Percentiles rank a stretch among this genome's conserved stretches.
Conservation (phyloP, 129 eudicot genomes). For the Flaveria robusta region DNA sequence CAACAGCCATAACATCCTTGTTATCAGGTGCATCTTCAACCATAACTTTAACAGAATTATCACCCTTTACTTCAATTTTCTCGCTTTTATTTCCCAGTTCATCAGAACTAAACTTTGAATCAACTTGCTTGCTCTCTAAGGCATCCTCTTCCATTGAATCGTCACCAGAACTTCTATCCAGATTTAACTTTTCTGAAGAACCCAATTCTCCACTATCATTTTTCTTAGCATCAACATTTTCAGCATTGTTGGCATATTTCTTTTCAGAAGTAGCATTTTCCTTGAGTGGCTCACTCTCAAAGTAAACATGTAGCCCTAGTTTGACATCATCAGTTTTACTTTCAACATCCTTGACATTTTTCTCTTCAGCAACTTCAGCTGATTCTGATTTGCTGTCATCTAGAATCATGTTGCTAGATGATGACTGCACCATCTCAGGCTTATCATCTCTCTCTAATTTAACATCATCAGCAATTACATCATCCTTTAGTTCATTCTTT, state of each 20-base stretch:
- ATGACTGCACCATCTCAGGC: slow-evolving; percentile 60
- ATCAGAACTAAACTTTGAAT: slow-evolving; percentile 43
- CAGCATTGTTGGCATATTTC: slow-evolving; percentile 33
- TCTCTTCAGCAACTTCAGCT: slow-evolving; percentile 55
- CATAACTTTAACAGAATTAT: slow-evolving; percentile 40
- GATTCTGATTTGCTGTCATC: slow-evolving; percentile 47
- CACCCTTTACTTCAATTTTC: slow-evolving; percentile 48
- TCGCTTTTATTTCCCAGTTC: slow-evolving; percentile 38
- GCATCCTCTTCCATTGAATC: slow-evolving; percentile 77
- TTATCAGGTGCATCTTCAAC: slow-evolving; percentile 42
- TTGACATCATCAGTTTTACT: slow-evolving; percentile 11
- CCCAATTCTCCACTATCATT: slow-evolving; percentile 55
- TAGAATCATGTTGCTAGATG: slow-evolving; percentile 40
- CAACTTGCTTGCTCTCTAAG: slow-evolving; percentile 59
- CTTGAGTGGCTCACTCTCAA: slow-evolving; percentile 41
- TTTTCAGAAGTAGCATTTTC: slow-evolving; percentile 47
- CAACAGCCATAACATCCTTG: slow-evolving; percentile 20
- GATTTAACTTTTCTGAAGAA: slow-evolving; percentile 57
- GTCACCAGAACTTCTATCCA: slow-evolving; percentile 74
- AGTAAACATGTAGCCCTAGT: neutral
- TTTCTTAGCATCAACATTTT: slow-evolving; percentile 46
- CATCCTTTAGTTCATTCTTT: slow-evolving; percentile 75
- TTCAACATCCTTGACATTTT: slow-evolving; percentile 33
- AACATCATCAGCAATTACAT: slow-evolving; percentile 81
- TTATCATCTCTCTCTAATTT: slow-evolving; percentile 76